phyloP scores from a whole-genome alignment of 805 yeast species.

The Schwanniomyces occidentalis region DNA sequence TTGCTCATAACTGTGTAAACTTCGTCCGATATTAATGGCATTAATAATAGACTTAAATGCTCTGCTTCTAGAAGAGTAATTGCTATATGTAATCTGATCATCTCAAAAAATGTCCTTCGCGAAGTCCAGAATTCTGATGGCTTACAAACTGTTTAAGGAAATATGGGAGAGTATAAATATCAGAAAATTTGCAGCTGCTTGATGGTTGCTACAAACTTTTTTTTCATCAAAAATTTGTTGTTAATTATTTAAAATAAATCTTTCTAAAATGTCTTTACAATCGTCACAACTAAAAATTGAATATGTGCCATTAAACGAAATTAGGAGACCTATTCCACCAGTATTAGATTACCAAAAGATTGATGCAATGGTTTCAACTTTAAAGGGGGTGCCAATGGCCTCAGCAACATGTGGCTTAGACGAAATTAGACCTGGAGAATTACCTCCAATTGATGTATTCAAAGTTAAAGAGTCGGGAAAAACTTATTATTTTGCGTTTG shows the following conservation, averaged over 20 bases:
- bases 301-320: constrained; percentile 64
- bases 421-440: constrained; percentile 56
- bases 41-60: no score
- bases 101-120: background rate
- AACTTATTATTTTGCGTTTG: constrained; percentile 75
- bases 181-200: background rate
- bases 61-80: no score
- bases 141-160: background rate
- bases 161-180: background rate
- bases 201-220: no score
- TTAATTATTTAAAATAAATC: no score
- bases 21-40: no score
- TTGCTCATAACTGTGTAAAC: no score
- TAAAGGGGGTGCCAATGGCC: constrained; percentile 62
- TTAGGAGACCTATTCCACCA: constrained; percentile 82
- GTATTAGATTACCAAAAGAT: constrained; percentile 75
- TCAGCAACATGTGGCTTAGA: constrained; percentile 59
- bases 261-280: constrained; percentile 70
- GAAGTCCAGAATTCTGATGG: constrained; percentile 3
- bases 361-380: constrained; percentile 73
- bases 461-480: constrained; percentile 64
- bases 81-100: background rate
- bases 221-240: no score
- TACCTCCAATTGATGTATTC: constrained; percentile 83
- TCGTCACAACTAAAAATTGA: constrained; percentile 54